Evolutionary conservation across 2,329 filamentous ascomycete species (phyloP).

Genomic region (Xylaria polymorpha): DNA sequence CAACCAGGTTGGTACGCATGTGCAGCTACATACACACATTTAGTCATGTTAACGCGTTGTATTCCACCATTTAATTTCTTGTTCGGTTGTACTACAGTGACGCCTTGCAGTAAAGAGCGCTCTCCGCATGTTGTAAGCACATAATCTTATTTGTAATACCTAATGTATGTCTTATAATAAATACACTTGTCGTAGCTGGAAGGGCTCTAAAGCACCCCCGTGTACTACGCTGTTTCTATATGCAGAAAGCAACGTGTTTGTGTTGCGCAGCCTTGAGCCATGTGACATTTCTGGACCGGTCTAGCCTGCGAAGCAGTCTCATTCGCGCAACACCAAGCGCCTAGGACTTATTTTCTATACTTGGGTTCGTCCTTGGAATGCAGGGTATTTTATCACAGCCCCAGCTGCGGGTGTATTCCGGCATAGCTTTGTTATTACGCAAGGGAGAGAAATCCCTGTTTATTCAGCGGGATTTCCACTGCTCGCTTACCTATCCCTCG

Average conservation of each 20-base stretch:
- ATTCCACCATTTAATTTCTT: background rate
- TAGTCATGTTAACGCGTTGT: background rate
- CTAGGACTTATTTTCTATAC: background rate
- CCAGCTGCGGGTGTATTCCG: background rate
- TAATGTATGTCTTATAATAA: background rate
- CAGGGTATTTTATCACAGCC: too few relatives aligned
- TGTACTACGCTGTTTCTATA: background rate
- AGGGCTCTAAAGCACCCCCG: background rate
- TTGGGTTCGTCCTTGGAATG: too few relatives aligned
- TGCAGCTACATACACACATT: background rate
- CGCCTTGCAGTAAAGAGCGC: background rate
- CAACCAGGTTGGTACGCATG: background rate
- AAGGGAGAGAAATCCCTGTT: constrained; percentile 3
- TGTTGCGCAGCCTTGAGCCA: background rate
- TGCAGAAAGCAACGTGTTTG: background rate
- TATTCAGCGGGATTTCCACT: background rate
- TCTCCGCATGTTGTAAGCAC: background rate
- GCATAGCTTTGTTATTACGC: background rate
- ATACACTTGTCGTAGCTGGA: too few relatives aligned
- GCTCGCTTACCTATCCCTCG: background rate
- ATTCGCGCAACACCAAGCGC: constrained; percentile 1
- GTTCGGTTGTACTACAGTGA: background rate
- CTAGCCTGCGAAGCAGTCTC: background rate
- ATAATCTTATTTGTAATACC: background rate
- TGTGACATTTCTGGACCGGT: background rate